phyloP scores from a whole-genome alignment of 805 yeast species.

The Yamadazyma philogaea region DNA sequence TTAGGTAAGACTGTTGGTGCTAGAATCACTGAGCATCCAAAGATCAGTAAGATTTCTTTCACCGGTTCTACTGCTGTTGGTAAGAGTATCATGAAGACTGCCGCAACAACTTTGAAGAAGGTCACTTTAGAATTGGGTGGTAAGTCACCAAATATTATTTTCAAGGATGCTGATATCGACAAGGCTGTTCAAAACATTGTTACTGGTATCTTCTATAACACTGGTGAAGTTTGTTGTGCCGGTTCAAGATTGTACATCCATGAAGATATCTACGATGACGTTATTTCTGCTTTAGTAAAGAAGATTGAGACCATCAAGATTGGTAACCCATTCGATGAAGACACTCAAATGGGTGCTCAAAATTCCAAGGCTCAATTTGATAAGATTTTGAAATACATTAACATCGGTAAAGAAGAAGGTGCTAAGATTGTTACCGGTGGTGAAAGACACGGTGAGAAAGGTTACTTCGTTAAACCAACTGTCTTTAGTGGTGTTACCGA shows the following conservation, averaged over 20 bases:
- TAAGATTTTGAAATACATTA: constrained; percentile 72
- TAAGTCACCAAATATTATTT: constrained; percentile 88
- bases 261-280: constrained; percentile 76
- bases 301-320: constrained; percentile 58
- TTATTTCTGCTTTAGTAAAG: constrained; percentile 57
- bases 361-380: constrained; percentile 76
- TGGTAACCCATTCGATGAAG: constrained; percentile 83
- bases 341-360: constrained; percentile 87
- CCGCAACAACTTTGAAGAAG: constrained; percentile 80
- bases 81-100: constrained; percentile 72
- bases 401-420: constrained; percentile 78
- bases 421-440: constrained; percentile 84
- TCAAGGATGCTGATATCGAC: constrained; percentile 79
- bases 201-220: constrained; percentile 84
- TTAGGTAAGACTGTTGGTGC: constrained; percentile 83
- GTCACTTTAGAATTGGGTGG: constrained; percentile 96
- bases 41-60: constrained; percentile 86
- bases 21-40: constrained; percentile 72
- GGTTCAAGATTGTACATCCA: constrained; percentile 90
- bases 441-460: constrained; percentile 65
- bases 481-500: constrained; percentile 78
- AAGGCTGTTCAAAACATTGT: constrained; percentile 73
- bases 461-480: constrained; percentile 76
- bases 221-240: constrained; percentile 96
- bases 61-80: constrained; percentile 95